phyloP scores from a whole-genome alignment of 371 early-diverging fungal species.

The Thermomucor indicae-seudaticae region DNA sequence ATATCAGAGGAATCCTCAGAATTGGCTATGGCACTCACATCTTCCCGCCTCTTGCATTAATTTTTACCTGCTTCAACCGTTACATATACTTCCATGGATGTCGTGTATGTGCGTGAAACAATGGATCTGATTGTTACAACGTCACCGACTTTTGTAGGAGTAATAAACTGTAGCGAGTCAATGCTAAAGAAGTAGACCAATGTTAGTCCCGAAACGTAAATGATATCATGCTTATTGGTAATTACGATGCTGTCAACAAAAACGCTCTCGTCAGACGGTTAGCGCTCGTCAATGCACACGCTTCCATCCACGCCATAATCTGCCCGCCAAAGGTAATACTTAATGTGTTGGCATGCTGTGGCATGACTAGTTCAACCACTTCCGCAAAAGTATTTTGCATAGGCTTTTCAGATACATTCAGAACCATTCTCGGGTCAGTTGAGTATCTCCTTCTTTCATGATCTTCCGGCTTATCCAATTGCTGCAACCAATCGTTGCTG shows the following conservation, averaged over 20 bases:
- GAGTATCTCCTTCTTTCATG: conserved; percentile 27
- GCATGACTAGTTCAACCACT: conserved; percentile 66
- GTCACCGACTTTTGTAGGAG: conserved; percentile 54
- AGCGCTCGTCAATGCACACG: conserved; percentile 63
- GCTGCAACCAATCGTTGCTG: conserved; percentile 2
- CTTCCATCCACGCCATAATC: conserved; percentile 79
- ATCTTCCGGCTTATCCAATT: conserved; percentile 4
- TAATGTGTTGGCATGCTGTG: conserved; percentile 72
- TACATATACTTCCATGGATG: conserved; percentile 62
- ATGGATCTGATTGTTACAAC: conserved; percentile 55
- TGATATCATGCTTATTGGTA: no score
- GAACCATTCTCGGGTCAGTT: conserved; percentile 28
- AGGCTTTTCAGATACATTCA: conserved; percentile 12
- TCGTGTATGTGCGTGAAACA: conserved; percentile 52
- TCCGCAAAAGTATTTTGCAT: conserved; percentile 62
- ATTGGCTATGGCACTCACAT: neutral
- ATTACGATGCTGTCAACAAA: conserved; percentile 60
- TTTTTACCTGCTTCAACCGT: conserved; percentile 49
- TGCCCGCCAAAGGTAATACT: conserved; percentile 79
- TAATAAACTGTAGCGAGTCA: conserved; percentile 51
- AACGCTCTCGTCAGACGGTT: conserved; percentile 52
- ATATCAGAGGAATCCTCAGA: neutral
- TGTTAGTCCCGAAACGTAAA: no score
- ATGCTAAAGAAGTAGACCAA: no score
- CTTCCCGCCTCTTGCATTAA: neutral